These are phyloP conservation scores for Drechslerella coelobrocha DNA, from an alignment of 2,329 filamentous ascomycete genomes.

Conservation along the genomic window DNA sequence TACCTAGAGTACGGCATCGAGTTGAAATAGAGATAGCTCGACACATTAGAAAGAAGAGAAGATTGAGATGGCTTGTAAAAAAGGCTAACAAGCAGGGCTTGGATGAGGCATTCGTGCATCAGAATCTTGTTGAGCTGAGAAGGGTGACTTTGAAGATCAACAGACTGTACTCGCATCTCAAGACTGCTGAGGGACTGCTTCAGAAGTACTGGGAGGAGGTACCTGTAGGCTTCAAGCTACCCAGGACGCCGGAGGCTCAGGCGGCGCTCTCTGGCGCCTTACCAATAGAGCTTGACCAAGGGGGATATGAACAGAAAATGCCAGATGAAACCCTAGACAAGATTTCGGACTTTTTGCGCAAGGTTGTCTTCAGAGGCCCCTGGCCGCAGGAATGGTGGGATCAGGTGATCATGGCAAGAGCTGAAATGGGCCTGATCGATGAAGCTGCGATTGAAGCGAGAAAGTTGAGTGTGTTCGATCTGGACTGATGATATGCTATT, in stretches of 20 bases:
- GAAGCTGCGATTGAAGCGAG: slow-evolving; percentile 36
- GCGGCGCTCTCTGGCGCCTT: slow-evolving; percentile 29
- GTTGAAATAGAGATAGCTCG: slow-evolving; percentile 23
- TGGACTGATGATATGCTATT: too few relatives aligned
- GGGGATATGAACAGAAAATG: slow-evolving; percentile 6
- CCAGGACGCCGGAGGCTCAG: slow-evolving; percentile 18
- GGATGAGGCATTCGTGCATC: slow-evolving; percentile 7
- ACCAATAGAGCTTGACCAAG: slow-evolving; percentile 26
- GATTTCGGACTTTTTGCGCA: slow-evolving; percentile 31
- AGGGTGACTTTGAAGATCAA: not conserved
- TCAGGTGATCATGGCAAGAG: slow-evolving; percentile 26
- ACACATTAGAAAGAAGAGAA: slow-evolving; percentile 3
- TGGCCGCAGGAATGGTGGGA: slow-evolving; percentile 41
- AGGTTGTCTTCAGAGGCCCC: slow-evolving; percentile 14
- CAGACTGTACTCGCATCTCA: not conserved
- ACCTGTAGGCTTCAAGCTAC: slow-evolving; percentile 26
- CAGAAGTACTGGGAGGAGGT: slow-evolving; percentile 33
- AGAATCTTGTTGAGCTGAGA: slow-evolving; percentile 20
- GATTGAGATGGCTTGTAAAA: too few relatives aligned
- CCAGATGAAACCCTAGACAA: slow-evolving; percentile 12
- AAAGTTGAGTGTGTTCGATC: slow-evolving; percentile 37
- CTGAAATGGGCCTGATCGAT: slow-evolving; percentile 31
- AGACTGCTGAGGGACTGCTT: slow-evolving; percentile 7
- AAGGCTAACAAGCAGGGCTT: not conserved
- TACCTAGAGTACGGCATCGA: slow-evolving; percentile 3